Percentiles rank a stretch among this genome's conserved stretches.
phyloP scores from a whole-genome alignment of 768 basidiomycete genomes.

The Amanita polypyramis region DNA sequence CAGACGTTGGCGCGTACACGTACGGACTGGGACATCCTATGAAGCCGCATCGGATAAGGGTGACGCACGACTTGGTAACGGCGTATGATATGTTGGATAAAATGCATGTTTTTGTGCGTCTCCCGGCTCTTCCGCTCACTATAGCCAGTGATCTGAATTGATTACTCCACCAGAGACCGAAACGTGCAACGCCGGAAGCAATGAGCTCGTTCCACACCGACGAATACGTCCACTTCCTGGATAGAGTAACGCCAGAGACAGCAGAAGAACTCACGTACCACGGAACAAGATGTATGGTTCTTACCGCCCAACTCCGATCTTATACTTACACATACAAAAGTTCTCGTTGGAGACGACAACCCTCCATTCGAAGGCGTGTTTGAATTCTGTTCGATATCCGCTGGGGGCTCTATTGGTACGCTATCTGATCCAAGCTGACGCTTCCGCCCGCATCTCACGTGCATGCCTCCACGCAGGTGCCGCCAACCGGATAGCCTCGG shows the following conservation, averaged over 20 bases:
- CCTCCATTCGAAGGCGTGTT: slow-evolving; percentile 95
- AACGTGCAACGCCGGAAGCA: slow-evolving; percentile 55
- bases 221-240: slow-evolving; percentile 92
- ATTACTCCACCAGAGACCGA: slow-evolving; percentile 41
- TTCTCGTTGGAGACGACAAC: slow-evolving; percentile 82
- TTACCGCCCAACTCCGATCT: not conserved
- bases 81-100: slow-evolving; percentile 91
- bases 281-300: slow-evolving; percentile 69
- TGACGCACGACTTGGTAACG: slow-evolving; percentile 85
- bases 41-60: slow-evolving; percentile 93
- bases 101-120: slow-evolving; percentile 82
- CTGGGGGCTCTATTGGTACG: slow-evolving; percentile 88
- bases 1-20: slow-evolving; percentile 61
- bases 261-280: slow-evolving; percentile 76
- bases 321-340: slow-evolving; percentile 18
- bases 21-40: slow-evolving; percentile 88
- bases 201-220: slow-evolving; percentile 98
- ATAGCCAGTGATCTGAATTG: not conserved
- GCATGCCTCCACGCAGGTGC: slow-evolving; percentile 41
- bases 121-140: not conserved
- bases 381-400: slow-evolving; percentile 94
- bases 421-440: not conserved
- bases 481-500: slow-evolving; percentile 69
- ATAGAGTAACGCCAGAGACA: slow-evolving; percentile 85
- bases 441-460: slow-evolving; percentile 2